These are phyloP conservation scores for Paxillus ammoniavirescens DNA, from an alignment of 768 basidiomycete species.

Conservation along the genomic window DNA sequence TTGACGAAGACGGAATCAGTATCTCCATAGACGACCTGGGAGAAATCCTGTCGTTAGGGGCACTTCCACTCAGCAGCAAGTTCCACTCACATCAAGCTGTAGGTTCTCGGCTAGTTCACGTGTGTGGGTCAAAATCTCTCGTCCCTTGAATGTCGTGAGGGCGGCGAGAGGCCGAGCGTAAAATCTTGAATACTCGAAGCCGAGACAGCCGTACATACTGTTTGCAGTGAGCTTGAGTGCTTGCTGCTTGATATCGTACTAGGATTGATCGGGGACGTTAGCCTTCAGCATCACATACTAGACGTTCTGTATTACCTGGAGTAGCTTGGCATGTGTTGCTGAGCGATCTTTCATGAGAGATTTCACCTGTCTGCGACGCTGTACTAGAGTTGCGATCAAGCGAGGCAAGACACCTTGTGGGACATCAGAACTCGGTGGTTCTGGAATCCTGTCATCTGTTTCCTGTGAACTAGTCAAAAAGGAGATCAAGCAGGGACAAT, in stretches of 20 bases:
- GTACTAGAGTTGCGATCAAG: slow-evolving; percentile 95
- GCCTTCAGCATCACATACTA: neutral
- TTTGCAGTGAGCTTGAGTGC: slow-evolving; percentile 98
- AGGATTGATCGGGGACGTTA: slow-evolving; percentile 2
- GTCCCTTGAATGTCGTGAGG: slow-evolving; percentile 95
- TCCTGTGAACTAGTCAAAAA: slow-evolving; percentile 32
- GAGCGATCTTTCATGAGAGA: slow-evolving; percentile 88
- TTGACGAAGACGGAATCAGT: slow-evolving; percentile 99
- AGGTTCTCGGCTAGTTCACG: slow-evolving; percentile 89
- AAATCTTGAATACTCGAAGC: slow-evolving; percentile 95
- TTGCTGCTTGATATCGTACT: slow-evolving; percentile 98
- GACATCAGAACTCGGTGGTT: slow-evolving; percentile 71
- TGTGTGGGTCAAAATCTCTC: slow-evolving; percentile 94
- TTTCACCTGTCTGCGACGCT: slow-evolving; percentile 87
- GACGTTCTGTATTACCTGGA: slow-evolving; percentile 59
- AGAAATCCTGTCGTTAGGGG: neutral
- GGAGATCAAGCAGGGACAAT: neutral
- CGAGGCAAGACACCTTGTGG: slow-evolving; percentile 91
- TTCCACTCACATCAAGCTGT: slow-evolving; percentile 74
- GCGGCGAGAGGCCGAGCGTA: slow-evolving; percentile 97
- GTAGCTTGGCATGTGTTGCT: slow-evolving; percentile 66
- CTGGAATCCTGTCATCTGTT: slow-evolving; percentile 84
- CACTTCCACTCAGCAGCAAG: neutral
- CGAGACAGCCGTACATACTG: slow-evolving; percentile 99
- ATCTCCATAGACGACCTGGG: slow-evolving; percentile 95